A percentile compares a stretch with the other conserved stretches of the same genome.
These are phyloP conservation scores for Pistacia integerrima DNA, from an alignment of 345 rosid genomes.

Conservation along the genomic window DNA sequence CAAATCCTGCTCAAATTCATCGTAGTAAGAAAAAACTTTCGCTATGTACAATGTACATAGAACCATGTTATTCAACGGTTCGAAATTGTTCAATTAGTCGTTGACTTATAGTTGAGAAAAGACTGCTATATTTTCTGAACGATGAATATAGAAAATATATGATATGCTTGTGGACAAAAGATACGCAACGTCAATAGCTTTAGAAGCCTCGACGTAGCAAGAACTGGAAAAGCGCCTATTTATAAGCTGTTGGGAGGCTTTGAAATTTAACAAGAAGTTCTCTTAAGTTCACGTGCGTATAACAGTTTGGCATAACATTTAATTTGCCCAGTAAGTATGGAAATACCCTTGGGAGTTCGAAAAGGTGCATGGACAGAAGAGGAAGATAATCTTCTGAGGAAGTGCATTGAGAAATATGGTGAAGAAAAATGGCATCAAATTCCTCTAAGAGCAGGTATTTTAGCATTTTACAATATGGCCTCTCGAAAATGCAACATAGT, in stretches of 20 bases:
- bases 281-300: not conserved
- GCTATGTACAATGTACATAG: no score
- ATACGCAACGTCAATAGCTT: not conserved
- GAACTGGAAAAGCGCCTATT: not conserved
- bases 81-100: no score
- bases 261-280: not conserved
- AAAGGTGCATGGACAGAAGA: conserved; percentile 57
- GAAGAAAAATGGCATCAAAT: conserved; percentile 55
- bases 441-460: conserved; percentile 38
- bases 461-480: no score
- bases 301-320: not conserved
- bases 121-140: no score
- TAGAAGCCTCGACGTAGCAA: not conserved
- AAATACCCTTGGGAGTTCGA: conserved; percentile 24
- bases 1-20: no score
- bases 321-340: conserved; percentile 8
- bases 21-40: no score
- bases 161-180: not conserved
- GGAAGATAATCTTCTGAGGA: conserved; percentile 50
- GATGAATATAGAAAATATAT: no score
- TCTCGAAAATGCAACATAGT: no score
- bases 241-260: not conserved
- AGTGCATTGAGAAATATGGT: conserved; percentile 39
- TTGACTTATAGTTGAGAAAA: no score
- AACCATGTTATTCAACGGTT: no score